Conservation (phyloP, 1,284 basidiomycete genomes). For the Fomes fomentarius region DNA sequence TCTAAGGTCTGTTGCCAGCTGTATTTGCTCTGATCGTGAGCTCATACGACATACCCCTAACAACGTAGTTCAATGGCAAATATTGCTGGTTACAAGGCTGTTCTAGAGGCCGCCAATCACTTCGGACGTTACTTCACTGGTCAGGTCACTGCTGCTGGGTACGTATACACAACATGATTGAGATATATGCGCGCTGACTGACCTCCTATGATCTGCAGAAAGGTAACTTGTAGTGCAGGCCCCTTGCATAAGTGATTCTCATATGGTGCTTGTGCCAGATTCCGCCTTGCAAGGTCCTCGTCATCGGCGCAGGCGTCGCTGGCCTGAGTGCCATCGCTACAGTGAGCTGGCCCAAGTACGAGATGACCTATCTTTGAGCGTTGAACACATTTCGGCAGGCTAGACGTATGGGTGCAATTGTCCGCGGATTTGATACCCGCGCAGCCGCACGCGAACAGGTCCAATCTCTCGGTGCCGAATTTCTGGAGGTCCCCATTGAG, state of each 20-base stretch:
- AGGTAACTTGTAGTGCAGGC: slow-evolving; percentile 9
- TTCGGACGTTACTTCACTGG: slow-evolving; percentile 88
- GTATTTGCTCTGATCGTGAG: not conserved
- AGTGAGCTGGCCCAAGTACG: slow-evolving; percentile 41
- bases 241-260: not conserved
- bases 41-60: not conserved
- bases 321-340: slow-evolving; percentile 86
- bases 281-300: slow-evolving; percentile 82
- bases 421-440: slow-evolving; percentile 84
- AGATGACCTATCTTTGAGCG: not conserved
- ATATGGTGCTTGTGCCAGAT: slow-evolving; percentile 51
- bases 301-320: slow-evolving; percentile 87
- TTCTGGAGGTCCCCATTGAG: slow-evolving; percentile 75
- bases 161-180: too few relatives aligned
- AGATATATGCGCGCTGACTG: too few relatives aligned
- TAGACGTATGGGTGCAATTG: slow-evolving; percentile 80
- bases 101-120: slow-evolving; percentile 84
- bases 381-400: slow-evolving; percentile 46
- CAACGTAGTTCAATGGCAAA: slow-evolving; percentile 88
- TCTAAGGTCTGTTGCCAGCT: slow-evolving; percentile 54
- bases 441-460: slow-evolving; percentile 85
- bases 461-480: slow-evolving; percentile 85
- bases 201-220: slow-evolving; percentile 5
- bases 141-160: slow-evolving; percentile 88
- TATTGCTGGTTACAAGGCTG: slow-evolving; percentile 86